These are phyloP conservation scores for Erodium trifolium DNA, from an alignment of 441 rosid species.

Conservation along the genomic window DNA sequence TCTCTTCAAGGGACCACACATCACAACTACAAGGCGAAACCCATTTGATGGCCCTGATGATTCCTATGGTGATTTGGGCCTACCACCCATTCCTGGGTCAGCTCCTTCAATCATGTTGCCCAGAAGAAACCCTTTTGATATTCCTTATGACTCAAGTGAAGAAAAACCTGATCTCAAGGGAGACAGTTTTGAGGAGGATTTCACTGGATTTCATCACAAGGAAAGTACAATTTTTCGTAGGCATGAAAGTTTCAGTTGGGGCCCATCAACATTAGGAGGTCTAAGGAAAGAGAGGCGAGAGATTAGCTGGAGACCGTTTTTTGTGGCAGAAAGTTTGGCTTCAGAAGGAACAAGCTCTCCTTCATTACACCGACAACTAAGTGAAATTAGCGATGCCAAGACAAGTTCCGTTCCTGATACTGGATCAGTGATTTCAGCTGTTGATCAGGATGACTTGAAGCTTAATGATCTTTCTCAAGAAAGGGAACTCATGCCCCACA, in stretches of 20 bases:
- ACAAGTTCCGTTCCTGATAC: conserved; percentile 19
- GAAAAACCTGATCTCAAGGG: conserved; percentile 82
- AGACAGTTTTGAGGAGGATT: conserved; percentile 61
- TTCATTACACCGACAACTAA: conserved; percentile 42
- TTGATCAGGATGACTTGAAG: conserved; percentile 6
- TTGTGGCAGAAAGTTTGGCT: conserved; percentile 57
- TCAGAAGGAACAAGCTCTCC: conserved; percentile 48
- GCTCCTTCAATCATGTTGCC: conserved; percentile 81
- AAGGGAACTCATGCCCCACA: conserved; percentile 31
- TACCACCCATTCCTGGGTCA: conserved; percentile 78
- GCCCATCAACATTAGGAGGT: conserved; percentile 53
- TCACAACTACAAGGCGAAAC: conserved; percentile 61
- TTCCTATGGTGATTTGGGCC: conserved; percentile 43
- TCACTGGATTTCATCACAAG: conserved; percentile 35
- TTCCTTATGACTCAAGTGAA: conserved; percentile 73
- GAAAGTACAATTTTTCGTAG: conserved; percentile 51
- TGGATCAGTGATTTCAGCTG: conserved; percentile 10
- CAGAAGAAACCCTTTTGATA: conserved; percentile 76
- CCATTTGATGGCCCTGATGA: conserved; percentile 81
- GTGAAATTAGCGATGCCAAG: conserved; percentile 20
- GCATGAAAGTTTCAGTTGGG: conserved; percentile 73
- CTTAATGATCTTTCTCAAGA: conserved; percentile 32
- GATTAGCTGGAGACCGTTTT: conserved; percentile 54
- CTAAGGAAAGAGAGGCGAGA: conserved; percentile 51
- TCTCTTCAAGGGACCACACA: conserved; percentile 49